Conservation (phyloP, 1,139 yeast genomes). For the Pichiaceae sp. region DNA sequence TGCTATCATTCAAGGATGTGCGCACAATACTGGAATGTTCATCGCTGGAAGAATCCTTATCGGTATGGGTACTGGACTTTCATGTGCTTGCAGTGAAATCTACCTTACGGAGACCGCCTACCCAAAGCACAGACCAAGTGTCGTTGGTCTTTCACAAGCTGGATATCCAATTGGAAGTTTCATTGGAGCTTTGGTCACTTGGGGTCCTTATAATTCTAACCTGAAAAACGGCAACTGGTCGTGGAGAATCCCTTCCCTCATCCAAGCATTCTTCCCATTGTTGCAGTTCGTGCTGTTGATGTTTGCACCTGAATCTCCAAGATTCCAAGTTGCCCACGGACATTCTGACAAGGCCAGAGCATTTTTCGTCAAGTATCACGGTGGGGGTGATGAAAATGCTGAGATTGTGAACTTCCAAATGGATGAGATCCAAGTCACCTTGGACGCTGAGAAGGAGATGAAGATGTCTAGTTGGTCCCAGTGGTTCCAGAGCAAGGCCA, state of each 20-base stretch:
- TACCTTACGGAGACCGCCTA: slow-evolving; percentile 31
- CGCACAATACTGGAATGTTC: slow-evolving; percentile 35
- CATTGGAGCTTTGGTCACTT: slow-evolving; percentile 47
- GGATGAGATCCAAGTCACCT: slow-evolving; percentile 23
- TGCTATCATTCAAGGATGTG: slow-evolving; percentile 34
- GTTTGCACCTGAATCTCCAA: slow-evolving; percentile 50
- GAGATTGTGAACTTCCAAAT: slow-evolving; percentile 19
- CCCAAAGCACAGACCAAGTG: slow-evolving; percentile 35
- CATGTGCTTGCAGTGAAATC: slow-evolving; percentile 34
- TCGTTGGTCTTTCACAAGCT: slow-evolving; percentile 39
- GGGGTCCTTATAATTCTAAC: slow-evolving; percentile 30
- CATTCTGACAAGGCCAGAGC: slow-evolving; percentile 36
- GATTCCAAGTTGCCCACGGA: slow-evolving; percentile 42
- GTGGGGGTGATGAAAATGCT: slow-evolving; percentile 16
- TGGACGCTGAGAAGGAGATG: slow-evolving; percentile 23
- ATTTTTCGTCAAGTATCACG: slow-evolving; percentile 27
- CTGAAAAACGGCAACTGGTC: slow-evolving; percentile 21
- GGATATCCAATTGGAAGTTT: slow-evolving; percentile 48
- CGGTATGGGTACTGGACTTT: slow-evolving; percentile 40
- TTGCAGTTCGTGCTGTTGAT: slow-evolving; percentile 24
- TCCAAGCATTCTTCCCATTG: slow-evolving; percentile 32
- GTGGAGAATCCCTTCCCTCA: slow-evolving; percentile 36
- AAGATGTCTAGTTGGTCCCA: slow-evolving; percentile 11
- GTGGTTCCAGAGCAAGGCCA: slow-evolving; percentile 19
- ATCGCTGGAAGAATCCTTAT: slow-evolving; percentile 38